phyloP scores from a whole-genome alignment of 1,139 yeast species.

The Yamadazyma kanchanaburiensis region DNA sequence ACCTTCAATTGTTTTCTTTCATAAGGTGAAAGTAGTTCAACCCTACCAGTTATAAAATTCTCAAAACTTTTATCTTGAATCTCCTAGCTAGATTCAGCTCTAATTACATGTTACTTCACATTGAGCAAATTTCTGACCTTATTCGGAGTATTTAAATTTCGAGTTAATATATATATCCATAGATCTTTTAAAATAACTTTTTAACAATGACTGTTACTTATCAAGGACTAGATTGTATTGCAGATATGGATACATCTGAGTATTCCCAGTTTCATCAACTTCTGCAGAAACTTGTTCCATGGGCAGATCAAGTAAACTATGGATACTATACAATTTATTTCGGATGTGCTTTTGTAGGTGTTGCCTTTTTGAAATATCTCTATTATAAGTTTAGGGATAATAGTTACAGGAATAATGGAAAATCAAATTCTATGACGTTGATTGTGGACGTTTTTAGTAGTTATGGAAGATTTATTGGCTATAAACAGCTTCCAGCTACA shows the following conservation, averaged over 20 bases:
- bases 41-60: too few relatives aligned
- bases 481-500: conserved; percentile 42
- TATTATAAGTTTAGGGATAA: conserved; percentile 35
- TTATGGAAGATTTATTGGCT: conserved; percentile 44
- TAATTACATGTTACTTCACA: too few relatives aligned
- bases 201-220: conserved; percentile 16
- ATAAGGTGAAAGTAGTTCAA: too few relatives aligned
- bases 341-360: conserved; percentile 32
- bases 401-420: conserved; percentile 15
- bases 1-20: too few relatives aligned
- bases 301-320: conserved; percentile 37
- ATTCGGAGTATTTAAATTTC: too few relatives aligned
- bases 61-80: too few relatives aligned
- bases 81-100: too few relatives aligned
- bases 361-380: conserved; percentile 37
- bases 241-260: conserved; percentile 27
- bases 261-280: conserved; percentile 19
- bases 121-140: too few relatives aligned
- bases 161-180: too few relatives aligned
- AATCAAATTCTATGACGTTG: conserved; percentile 12
- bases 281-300: conserved; percentile 40
- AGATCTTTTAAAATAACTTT: too few relatives aligned
- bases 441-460: conserved; percentile 34
- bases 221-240: conserved; percentile 47
- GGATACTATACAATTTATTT: conserved; percentile 48